Percentiles rank a stretch among this genome's conserved stretches.
Conservation (phyloP, 164 flowering plant species). For the Aristolochia californica region DNA sequence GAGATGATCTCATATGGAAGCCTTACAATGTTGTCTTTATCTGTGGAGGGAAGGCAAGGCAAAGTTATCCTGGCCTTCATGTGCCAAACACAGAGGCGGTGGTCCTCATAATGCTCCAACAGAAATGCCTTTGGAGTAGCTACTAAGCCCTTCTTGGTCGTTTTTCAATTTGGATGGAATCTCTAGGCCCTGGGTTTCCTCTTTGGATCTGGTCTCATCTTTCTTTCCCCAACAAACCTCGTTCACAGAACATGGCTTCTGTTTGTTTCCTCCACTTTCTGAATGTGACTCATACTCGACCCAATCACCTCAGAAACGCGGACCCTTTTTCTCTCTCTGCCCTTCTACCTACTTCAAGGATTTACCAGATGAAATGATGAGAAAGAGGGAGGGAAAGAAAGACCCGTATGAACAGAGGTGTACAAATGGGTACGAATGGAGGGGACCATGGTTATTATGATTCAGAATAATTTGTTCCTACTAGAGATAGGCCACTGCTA, state of each 20-base stretch:
- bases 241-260: conserved; percentile 7
- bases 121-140: not conserved
- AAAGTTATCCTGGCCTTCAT: conserved; percentile 7
- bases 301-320: not conserved
- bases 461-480: too few species aligned
- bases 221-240: not conserved
- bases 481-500: too few species aligned
- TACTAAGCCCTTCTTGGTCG: not conserved
- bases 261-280: not conserved
- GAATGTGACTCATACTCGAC: not conserved
- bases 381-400: too few species aligned
- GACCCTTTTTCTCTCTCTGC: not conserved
- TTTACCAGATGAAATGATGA: too few species aligned
- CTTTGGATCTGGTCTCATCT: not conserved
- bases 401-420: not conserved
- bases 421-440: not conserved
- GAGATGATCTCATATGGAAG: conserved; percentile 1
- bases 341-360: not conserved
- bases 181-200: not conserved
- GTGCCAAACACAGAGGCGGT: conserved; percentile 1
- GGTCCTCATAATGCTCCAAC: not conserved
- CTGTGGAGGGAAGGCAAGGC: not conserved
- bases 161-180: not conserved
- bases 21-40: conserved; percentile 1
- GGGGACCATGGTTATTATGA: not conserved